Conservation (phyloP, 768 basidiomycete genomes). For the Hemileccinum impolitum region DNA sequence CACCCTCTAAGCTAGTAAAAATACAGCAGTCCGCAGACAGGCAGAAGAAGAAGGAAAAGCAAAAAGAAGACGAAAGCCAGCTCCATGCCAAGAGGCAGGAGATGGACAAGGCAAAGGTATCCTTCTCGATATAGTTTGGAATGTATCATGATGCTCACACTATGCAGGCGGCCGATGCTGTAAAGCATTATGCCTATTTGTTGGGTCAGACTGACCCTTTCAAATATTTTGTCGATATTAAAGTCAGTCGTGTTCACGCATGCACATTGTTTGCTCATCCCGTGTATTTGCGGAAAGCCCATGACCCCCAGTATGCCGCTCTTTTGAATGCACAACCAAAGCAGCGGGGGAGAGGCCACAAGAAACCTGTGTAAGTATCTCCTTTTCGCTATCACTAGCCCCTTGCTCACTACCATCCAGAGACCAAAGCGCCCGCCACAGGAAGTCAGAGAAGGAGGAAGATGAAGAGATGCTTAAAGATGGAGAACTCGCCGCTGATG, state of each 20-base stretch:
- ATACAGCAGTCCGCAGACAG: constrained; percentile 38
- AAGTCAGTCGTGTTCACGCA: constrained; percentile 46
- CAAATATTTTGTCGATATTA: constrained; percentile 97
- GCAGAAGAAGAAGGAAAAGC: constrained; percentile 46
- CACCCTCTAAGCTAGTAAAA: constrained; percentile 33
- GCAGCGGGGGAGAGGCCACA: constrained; percentile 79
- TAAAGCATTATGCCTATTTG: constrained; percentile 96
- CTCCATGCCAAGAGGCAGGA: constrained; percentile 69
- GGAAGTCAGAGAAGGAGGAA: constrained; percentile 98
- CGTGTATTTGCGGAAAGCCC: constrained; percentile 55
- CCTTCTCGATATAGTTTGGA: constrained; percentile 2
- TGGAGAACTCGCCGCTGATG: constrained; percentile 73
- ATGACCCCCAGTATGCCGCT: constrained; percentile 91
- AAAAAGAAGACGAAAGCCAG: constrained; percentile 69
- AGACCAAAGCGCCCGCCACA: constrained; percentile 75
- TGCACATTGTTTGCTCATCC: background rate
- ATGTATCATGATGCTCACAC: constrained; percentile 16
- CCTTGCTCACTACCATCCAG: constrained; percentile 36
- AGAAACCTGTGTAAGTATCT: constrained; percentile 65
- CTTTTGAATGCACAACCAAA: constrained; percentile 85
- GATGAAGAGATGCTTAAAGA: constrained; percentile 93
- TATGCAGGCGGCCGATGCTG: constrained; percentile 79
- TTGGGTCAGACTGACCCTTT: constrained; percentile 97
- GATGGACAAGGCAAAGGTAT: constrained; percentile 86
- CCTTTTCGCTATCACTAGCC: background rate